Evolutionary conservation across 805 yeast species (phyloP).

Genomic region (Lipomyces yamanashiensis): DNA sequence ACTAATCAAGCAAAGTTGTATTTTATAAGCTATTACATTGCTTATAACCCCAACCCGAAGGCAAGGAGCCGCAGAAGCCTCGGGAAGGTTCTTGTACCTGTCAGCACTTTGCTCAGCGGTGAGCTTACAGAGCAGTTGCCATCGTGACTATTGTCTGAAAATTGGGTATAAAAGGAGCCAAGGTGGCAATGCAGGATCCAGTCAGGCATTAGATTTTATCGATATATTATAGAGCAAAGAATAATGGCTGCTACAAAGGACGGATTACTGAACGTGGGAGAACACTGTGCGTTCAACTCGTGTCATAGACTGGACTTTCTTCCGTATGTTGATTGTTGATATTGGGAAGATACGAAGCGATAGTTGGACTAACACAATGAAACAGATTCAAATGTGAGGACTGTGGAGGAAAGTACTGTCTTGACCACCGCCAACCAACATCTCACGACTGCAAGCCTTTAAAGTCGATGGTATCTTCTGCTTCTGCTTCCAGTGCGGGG

Average conservation of each 20-base stretch:
- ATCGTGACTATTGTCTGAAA: neutral
- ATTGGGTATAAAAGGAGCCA: neutral
- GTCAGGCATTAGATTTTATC: neutral
- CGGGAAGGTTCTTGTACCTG: constrained; percentile 11
- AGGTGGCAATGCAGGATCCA: neutral
- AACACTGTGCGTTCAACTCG: constrained; percentile 52
- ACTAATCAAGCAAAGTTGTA: too few species aligned
- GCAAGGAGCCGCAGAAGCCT: neutral
- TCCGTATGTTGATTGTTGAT: constrained; percentile 45
- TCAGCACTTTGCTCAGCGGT: neutral
- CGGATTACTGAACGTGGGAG: constrained; percentile 59
- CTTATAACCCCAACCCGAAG: neutral
- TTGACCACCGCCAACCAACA: constrained; percentile 53
- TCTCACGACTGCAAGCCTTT: constrained; percentile 43
- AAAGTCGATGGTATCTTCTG: neutral
- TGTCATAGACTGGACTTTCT: constrained; percentile 62
- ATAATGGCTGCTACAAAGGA: constrained; percentile 32
- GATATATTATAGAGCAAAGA: neutral
- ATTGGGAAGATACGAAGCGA: too few species aligned
- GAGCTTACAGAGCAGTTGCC: neutral
- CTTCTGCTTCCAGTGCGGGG: neutral
- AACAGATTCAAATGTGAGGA: constrained; percentile 53
- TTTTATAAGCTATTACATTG: neutral
- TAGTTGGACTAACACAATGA: neutral
- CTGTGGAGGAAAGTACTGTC: constrained; percentile 54